A percentile compares a stretch with the other conserved stretches of the same genome.
These are phyloP conservation scores for Aspergillus indologenus DNA, from an alignment of 495 filamentous ascomycete genomes.

Conservation along the genomic window DNA sequence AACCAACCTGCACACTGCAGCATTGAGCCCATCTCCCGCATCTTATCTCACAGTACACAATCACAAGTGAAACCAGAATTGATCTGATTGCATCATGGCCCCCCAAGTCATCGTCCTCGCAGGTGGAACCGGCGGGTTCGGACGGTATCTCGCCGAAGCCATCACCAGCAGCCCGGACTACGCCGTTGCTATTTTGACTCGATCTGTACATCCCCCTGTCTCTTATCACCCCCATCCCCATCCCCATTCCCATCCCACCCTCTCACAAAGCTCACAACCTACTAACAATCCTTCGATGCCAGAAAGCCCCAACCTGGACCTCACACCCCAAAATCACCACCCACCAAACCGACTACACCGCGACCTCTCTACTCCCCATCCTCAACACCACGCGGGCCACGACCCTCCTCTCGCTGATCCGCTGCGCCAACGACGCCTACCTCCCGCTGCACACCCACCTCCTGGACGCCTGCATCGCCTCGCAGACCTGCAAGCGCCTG, in stretches of 20 bases:
- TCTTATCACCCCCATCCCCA: neutral
- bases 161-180: neutral
- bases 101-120: constrained; percentile 10
- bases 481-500: constrained; percentile 21
- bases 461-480: constrained; percentile 16
- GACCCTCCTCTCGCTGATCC: constrained; percentile 15
- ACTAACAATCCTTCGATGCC: neutral
- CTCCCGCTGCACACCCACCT: constrained; percentile 10
- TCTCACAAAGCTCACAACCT: no score
- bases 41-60: neutral
- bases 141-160: constrained; percentile 5
- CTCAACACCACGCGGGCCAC: constrained; percentile 2
- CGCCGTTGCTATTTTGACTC: neutral
- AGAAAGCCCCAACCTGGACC: neutral
- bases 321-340: neutral
- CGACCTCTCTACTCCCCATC: constrained; percentile 3
- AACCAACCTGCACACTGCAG: neutral
- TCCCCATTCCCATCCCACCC: neutral
- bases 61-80: no score
- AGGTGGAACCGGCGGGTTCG: constrained; percentile 5
- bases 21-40: no score
- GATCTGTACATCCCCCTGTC: neutral
- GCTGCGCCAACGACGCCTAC: constrained; percentile 9
- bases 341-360: constrained; percentile 15
- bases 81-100: no score